phyloP scores from a whole-genome alignment of 1,284 basidiomycete species.

The Trichosporon asahii region DNA sequence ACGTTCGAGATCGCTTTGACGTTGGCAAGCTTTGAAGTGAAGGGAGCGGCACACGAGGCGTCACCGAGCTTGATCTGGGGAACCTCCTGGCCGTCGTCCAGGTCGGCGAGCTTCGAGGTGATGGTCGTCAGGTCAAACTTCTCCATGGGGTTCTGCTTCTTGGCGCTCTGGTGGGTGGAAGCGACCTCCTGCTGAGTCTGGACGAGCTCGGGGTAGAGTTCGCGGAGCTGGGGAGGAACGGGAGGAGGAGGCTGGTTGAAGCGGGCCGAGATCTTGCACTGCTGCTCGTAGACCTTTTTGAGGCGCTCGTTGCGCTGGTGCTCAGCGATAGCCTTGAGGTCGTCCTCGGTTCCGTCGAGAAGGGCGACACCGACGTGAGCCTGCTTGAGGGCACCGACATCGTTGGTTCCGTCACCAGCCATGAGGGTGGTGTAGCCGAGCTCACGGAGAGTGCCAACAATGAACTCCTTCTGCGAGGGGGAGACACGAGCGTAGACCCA shows the following conservation, averaged over 20 bases:
- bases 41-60: constrained; percentile 91
- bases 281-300: constrained; percentile 93
- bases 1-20: constrained; percentile 91
- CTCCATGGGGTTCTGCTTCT: constrained; percentile 81
- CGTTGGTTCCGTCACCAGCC: constrained; percentile 96
- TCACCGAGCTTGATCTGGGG: constrained; percentile 97
- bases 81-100: constrained; percentile 83
- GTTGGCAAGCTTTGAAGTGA: constrained; percentile 91
- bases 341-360: constrained; percentile 83
- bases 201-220: constrained; percentile 83
- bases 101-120: constrained; percentile 81
- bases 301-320: constrained; percentile 80
- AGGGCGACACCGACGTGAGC: constrained; percentile 92
- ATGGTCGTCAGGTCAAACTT: constrained; percentile 87
- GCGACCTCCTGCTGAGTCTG: constrained; percentile 77
- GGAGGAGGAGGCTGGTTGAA: constrained; percentile 90
- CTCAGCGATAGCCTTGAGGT: constrained; percentile 87
- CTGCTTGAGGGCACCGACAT: constrained; percentile 93
- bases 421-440: constrained; percentile 88
- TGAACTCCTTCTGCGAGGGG: constrained; percentile 89
- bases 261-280: constrained; percentile 77
- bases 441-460: constrained; percentile 78
- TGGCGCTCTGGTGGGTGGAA: constrained; percentile 61
- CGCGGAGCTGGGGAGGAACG: constrained; percentile 76
- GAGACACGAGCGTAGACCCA: constrained; percentile 97